Base-by-base conservation (phyloP, 139 green algal species). In the Chlorella sp. region DNA sequence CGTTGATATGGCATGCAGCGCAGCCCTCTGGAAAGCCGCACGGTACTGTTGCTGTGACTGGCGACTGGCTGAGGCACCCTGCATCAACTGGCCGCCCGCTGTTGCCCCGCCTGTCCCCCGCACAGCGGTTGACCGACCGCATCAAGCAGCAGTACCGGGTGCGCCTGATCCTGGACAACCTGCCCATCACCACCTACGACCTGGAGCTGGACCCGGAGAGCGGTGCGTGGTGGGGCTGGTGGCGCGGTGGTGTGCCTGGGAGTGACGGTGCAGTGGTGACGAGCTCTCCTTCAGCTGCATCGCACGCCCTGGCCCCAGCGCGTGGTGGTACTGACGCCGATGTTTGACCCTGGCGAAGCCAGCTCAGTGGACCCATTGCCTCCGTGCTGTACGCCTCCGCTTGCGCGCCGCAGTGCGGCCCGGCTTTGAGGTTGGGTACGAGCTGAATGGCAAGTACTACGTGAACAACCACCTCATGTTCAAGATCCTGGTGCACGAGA, bases 381-480 rank as follows among this genome's bases (percentile, higher is more conserved):
- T 25, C 15, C 78, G 34, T 81, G 32, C 5, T 51, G 65, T 32
- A n/a, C n/a, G n/a, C n/a, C n/a, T n/a, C n/a, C n/a, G n/a, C n/a
- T n/a, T n/a, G n/a, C n/a, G n/a, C n/a, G 9, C 7, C 32, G 56
- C 72, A 83, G 88, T 98, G 34, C 91, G 86, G 2, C 93, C 94
- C 7, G 97, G 97, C 30, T 99, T 96, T 89, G 93, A 97, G 85
- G 83, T 99, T 25, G 97, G 97, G 25, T 95, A 88, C 81, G 80
- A 91, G 63, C 78, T 89, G 13, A 89, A 91, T 51, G 91, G 92
- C 81, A 90, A 92, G 74, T 96, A 94, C 85, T 98, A 94, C 86
- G 89, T 99, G 56, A 96, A 97, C 93, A 99, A 99, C 88, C 96
- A 98, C 88, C 91, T 98, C 34, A 93, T 95, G 88, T 98, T 99